Evolutionary conservation across 2,329 filamentous ascomycete genomes (phyloP), one percentile per base, ranked within the genome.

Genomic region (Fusarium fujikuroi): DNA sequence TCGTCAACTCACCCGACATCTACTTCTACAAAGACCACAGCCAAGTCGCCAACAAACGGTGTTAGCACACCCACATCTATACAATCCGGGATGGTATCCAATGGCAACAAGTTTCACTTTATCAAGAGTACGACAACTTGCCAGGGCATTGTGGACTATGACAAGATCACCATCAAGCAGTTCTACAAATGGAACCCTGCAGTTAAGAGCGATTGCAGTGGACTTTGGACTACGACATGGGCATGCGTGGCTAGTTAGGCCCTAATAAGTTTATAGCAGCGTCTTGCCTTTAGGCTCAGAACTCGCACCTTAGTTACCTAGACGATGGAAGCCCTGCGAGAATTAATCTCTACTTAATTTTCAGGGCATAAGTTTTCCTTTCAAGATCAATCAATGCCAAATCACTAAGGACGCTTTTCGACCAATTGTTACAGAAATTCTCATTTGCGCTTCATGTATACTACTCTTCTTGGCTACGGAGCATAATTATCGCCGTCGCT

Each of bases 51-150:
- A 23, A 23, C 21, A 23, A 43, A 43, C 8, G 40, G 40, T 16
- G n/a, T 43, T 23, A 43, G 21, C n/a, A 43, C 40, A 9, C 40
- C 40, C 40, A 43, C 40, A 23, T 15, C 40, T 43, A 43, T 43
- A 14, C 40, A 43, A 23, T n/a, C 40, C 14, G 40, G 40, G 23
- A 43, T 43, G 40, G 40, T 43, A 1, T 56, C 58, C n/a, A 63
- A 63, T 18, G 58, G 50, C 25, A 63, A 66, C 15, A 63, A 63
- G n/a, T 66, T 57, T 14, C 44, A 66, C n/a, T n/a, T 39, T 9
- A 18, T 63, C 9, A n/a, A 25, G 11, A 25, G 28, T 3, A 63
- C 25, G 7, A 58, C 59, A 7, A 63, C 59, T 2, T 66, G 60
- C 6, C 44, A 58, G 25, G 60, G 52, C 14, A 66, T 66, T 12